Base-by-base conservation (phyloP, 75 land plant species). In the Adiantum capillusveneris region DNA sequence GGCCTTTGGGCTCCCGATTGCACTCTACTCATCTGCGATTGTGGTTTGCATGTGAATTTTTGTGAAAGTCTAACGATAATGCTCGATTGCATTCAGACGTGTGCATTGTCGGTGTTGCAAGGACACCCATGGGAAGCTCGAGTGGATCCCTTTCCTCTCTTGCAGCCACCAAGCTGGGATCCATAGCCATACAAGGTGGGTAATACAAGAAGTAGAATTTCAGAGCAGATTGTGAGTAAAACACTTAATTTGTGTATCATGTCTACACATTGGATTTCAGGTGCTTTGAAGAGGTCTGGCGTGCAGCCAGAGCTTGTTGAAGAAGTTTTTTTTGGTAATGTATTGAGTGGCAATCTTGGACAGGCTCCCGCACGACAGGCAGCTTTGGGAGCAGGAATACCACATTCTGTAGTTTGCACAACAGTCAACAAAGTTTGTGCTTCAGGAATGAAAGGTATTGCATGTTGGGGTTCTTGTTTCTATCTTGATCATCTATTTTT, bases 331-430 rank as follows among this genome's bases (percentile, higher is more conserved):
- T 86, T 94, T 73, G 98, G 98, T 6, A 94, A 94, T 75, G 98
- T 94, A 53, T 75, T 94, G 53, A 86, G 91, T 72, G 87, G 96
- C 1, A 90, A 86, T 67, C 59, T 94, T 12, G 98, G 98, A 18
- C 98, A 94, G 58, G 98, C 98, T 49, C 98, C 96, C 31, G 90
- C 96, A 31, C 81, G 96, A 52, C 98, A 93, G 70, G 98, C 90
- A 46, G 95, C 98, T 20, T 65, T 93, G 50, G 98, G 96, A 55
- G 95, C 90, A 11, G 90, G 95, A 20, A 71, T 93, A 57, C 82
- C 86, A 31, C 70, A 82, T 66, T 58, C 86, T 11, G 89, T 84
- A 0, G 58, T 83, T 29, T 93, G 95, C 76, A 93, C 90, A 12
- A 85, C 96, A 21, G 61, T 93, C 45, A 85, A 93, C 75, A 93